Base-by-base conservation (phyloP, 2,329 filamentous ascomycete species). In the Pseudocercospora ulei region DNA sequence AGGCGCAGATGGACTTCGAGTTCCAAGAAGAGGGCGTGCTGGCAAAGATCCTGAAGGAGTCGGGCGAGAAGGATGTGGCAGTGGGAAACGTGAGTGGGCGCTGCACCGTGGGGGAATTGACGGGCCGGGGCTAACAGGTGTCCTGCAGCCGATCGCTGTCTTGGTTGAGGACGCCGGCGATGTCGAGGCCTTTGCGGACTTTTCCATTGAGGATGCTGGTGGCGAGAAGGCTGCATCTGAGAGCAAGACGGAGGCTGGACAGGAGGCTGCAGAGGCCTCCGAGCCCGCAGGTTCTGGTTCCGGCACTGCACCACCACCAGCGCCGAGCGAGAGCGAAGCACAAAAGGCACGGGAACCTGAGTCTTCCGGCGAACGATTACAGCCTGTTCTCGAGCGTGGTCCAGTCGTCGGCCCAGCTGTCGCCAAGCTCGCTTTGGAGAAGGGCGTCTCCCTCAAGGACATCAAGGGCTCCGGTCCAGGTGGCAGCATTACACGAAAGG, bases 1-100 rank as follows among this genome's bases (percentile, higher is more conserved):
- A 98, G 75, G 90, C 90, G 50, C 90, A 96, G 71, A 98, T 98
- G 90, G 90, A 98, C 71, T 96, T 98, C 64, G 90, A 98, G 68
- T 96, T 93, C 68, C 90, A 98, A 68, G 90, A 98, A 60, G 90
- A 96, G 63, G 90, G 88, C 71, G 75, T 93, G 45, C 73, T 98
- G 53, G 88, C 90, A 58, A 94, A 94, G 75, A 75, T 96, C 49
- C 71, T 98, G 59, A 90, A 86, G 70, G 82, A 94, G 29, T 80
- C 81, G 44, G 92, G 92, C 51, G 81, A 80, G 65, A 98, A 96
- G 73, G 90, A 98, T 63, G 71, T 98, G 47, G 65, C 88, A 18
- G 86, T 98, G 56, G 90, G 90, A 64, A 90, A 82, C 66, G 90
- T 98, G 76, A 70, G 85, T 77, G 22, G 7, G 28, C 25, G 26